Evolutionary conservation across 345 rosid genomes (phyloP), one percentile per base, ranked within the genome.

Genomic region (Ricinus communis): DNA sequence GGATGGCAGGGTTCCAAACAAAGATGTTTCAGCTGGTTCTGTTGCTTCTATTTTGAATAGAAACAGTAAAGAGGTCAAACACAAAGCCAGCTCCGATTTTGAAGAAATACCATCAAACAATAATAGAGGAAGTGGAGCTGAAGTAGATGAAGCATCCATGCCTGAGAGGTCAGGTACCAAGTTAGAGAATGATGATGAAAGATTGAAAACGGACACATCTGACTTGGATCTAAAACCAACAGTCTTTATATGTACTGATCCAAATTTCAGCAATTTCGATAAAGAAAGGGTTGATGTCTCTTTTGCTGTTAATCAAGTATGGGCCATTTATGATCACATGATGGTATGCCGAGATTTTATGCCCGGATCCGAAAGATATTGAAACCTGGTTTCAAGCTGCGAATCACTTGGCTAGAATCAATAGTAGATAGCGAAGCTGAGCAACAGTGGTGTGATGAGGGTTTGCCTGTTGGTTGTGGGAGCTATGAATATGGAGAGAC

Each of bases 301-400:
- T 77, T 91, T 94, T 90, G 72, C 83, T 69, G 89, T 73, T 62
- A 74, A 85, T 77, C 95, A 94, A 77, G 55, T 90, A 45, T 94
- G 98, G 97, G 95, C 98, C 54, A 40, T 86, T 75, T 94, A 91
- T 83, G 96, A 94, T 84, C 82, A n/a, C 14, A 64, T 27, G 98
- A 91, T 53, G 82, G 87, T 74, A 87, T 94, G 98, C 98, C 97
- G 16, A 87, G 97, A 68, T 82, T 68, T 61, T 90, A 94, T 83
- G 97, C 91, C 40, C 72, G 74, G 71, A 69, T 91, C 51, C 73
- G 60, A 62, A 90, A 84, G 78, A 93, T 94, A 49, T 36, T 64
- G 58, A 74, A 80, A 21, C 84, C 82, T 36, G 82, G 77, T 45
- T 91, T 91, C 71, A 91, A 84, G 87, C 54, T 90, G 22, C 73